Conservation (phyloP, 75 land plant species). For the Cryptomeria japonica region DNA sequence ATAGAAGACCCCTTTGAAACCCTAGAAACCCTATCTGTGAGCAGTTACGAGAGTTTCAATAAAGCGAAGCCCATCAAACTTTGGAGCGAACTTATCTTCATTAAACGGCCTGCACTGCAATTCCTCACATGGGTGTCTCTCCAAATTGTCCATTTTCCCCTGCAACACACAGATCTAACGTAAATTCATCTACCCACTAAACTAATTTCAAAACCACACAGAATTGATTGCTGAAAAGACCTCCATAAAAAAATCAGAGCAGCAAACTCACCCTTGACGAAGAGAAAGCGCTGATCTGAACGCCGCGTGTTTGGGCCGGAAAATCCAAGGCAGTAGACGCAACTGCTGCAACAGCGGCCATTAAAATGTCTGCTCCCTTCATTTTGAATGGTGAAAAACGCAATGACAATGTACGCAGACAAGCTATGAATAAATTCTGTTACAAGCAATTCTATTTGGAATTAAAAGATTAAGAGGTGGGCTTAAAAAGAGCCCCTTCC, state of each 20-base stretch:
- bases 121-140: not conserved
- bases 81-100: conserved; percentile 38
- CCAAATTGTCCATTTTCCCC: not conserved
- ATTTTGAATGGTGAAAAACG: not conserved
- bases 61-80: conserved; percentile 44
- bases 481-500: not conserved
- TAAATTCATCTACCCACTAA: not conserved
- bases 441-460: not conserved
- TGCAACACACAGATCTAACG: not conserved
- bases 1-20: not conserved
- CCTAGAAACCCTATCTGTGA: conserved; percentile 31
- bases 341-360: not conserved
- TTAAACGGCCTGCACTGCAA: not conserved
- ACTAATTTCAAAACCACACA: not conserved
- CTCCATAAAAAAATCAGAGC: not conserved
- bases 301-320: not conserved
- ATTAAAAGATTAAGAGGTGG: not conserved
- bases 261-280: not conserved
- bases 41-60: conserved; percentile 51
- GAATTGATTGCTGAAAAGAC: not conserved
- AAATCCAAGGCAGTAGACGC: not conserved
- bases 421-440: not conserved
- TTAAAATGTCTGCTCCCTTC: not conserved
- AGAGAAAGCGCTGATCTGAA: not conserved
- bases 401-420: not conserved